Conservation (phyloP, 1,284 basidiomycete genomes). For the Ustilago cynodontis region DNA sequence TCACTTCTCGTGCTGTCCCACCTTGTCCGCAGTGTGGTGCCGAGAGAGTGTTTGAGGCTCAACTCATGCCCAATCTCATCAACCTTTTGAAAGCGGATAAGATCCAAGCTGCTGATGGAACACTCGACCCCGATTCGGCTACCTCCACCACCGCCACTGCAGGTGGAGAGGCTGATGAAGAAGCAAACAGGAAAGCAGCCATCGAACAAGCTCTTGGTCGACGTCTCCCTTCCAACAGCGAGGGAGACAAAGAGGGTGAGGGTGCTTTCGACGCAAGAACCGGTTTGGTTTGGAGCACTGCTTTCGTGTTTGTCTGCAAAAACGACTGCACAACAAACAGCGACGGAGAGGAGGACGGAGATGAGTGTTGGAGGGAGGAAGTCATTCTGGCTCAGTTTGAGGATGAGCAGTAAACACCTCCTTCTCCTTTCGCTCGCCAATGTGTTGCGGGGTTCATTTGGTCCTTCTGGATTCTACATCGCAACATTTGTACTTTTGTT, state of each 20-base stretch:
- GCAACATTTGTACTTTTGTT: slow-evolving; percentile 3
- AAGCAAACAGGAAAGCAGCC: slow-evolving; percentile 45
- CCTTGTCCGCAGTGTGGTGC: slow-evolving; percentile 59
- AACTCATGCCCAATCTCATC: slow-evolving; percentile 69
- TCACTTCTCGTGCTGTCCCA: slow-evolving; percentile 38
- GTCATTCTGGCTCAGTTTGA: slow-evolving; percentile 59
- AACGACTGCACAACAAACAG: slow-evolving; percentile 60
- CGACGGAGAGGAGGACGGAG: not conserved
- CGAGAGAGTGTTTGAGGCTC: slow-evolving; percentile 64
- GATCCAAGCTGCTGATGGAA: slow-evolving; percentile 37
- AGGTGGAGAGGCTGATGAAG: slow-evolving; percentile 11
- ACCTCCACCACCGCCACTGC: not conserved
- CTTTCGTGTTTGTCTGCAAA: slow-evolving; percentile 61
- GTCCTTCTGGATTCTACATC: not conserved
- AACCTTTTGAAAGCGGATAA: slow-evolving; percentile 56
- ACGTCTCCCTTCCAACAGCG: slow-evolving; percentile 14
- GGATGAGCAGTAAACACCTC: slow-evolving; percentile 35
- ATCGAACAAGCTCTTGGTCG: slow-evolving; percentile 62
- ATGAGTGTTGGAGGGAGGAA: slow-evolving; percentile 60
- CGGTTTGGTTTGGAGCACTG: slow-evolving; percentile 65
- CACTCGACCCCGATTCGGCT: slow-evolving; percentile 5
- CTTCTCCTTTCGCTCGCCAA: not conserved
- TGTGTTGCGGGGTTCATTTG: not conserved
- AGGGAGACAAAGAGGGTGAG: slow-evolving; percentile 1
- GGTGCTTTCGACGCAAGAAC: slow-evolving; percentile 32